phyloP scores from a whole-genome alignment of 2,329 filamentous ascomycete genomes.

The Claviceps citrina region DNA sequence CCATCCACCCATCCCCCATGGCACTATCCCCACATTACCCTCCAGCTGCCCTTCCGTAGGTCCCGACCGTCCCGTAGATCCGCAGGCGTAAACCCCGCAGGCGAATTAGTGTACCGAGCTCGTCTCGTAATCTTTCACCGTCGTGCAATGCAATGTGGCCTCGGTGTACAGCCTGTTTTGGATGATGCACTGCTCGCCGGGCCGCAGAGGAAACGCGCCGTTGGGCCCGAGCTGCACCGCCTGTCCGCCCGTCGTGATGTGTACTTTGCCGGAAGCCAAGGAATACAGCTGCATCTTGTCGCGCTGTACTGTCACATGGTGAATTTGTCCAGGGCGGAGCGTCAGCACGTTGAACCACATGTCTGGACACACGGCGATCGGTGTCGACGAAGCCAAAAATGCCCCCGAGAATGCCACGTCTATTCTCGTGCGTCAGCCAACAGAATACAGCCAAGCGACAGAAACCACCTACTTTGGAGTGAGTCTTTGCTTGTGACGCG shows the following conservation, averaged over 20 bases:
- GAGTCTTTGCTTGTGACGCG: conserved; percentile 17
- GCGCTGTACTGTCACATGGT: conserved; percentile 16
- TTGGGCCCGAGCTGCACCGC: conserved; percentile 27
- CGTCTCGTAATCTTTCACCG: conserved; percentile 14
- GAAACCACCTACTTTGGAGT: conserved; percentile 19
- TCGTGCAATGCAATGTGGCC: conserved; percentile 27
- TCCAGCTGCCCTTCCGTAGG: no score
- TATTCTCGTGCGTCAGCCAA: conserved; percentile 9
- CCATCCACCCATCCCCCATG: no score
- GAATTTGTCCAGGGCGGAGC: conserved; percentile 23
- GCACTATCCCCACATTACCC: no score
- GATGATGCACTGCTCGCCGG: conserved; percentile 22
- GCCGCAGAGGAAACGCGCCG: conserved; percentile 28
- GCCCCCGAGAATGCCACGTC: conserved; percentile 29
- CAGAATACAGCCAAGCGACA: neutral
- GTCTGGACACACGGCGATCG: conserved; percentile 22
- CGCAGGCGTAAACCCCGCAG: no score
- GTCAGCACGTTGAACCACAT: conserved; percentile 25
- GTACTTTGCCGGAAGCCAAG: conserved; percentile 26
- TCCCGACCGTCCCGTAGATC: no score
- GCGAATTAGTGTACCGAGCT: neutral
- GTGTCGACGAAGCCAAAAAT: conserved; percentile 23
- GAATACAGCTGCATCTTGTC: conserved; percentile 24
- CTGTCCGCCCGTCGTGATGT: conserved; percentile 21
- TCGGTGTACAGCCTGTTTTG: conserved; percentile 30